Evolutionary conservation across 768 basidiomycete species (phyloP), one percentile per base, ranked within the genome.

Genomic region (Leccinum disarticulatum): DNA sequence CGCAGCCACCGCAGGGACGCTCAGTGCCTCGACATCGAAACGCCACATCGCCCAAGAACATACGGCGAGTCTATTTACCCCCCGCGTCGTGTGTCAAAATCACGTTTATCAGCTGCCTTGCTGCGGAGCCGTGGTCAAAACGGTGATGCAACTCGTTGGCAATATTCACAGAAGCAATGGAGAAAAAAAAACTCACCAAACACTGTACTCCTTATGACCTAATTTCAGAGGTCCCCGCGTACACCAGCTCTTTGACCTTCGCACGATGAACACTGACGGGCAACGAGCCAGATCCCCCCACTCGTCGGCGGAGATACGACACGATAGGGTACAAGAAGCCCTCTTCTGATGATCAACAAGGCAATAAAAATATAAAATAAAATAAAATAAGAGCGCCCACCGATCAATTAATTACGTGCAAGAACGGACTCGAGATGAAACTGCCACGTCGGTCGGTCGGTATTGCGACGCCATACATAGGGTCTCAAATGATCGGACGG

Each of bases 1-100:
- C 68, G 68, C 38, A 50, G 68, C 68, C 68, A 69, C 69, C 68
- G 68, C 69, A 66, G 0, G 41, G 58, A 55, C 52, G 46, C n/a
- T 19, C 41, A 48, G 6, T 9, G 13, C 33, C 52, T 49, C 35
- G 56, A 38, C 59, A 17, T 28, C 51, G 31, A 66, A 58, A 25
- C 43, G 62, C 56, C 64, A 59, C 59, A 13, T 53, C 14, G 15
- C 11, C 22, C n/a, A 52, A 52, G 60, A 57, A 67, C 59, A 61
- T 59, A 46, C 59, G 57, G 57, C 56, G 28, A 41, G 3, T 35
- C 35, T 11, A 55, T 43, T 43, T 43, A 43, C 41, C 41, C 53
- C 52, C 64, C 58, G 55, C 47, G 35, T 55, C 15, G 25, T 56
- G 31, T 66, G 49, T 64, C 55, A 25, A 7, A 14, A 35, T 25